A percentile compares a stretch with the other conserved stretches of the same genome.
Conservation (phyloP, 2,329 filamentous ascomycete genomes). For the Fusarium sterilihyphosum region DNA sequence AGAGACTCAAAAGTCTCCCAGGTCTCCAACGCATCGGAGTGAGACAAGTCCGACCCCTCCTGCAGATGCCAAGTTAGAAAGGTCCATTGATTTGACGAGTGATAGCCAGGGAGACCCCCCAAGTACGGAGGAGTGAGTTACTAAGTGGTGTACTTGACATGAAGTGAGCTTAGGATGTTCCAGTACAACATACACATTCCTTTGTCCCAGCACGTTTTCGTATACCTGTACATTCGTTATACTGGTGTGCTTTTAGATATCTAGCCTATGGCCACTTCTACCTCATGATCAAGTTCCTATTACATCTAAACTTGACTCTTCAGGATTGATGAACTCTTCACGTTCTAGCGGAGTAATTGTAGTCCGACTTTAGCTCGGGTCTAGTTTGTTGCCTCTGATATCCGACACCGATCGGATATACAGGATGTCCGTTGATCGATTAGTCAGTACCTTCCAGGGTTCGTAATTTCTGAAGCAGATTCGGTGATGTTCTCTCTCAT, state of each 20-base stretch:
- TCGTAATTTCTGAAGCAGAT: fast-evolving
- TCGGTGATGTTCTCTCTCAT: fast-evolving
- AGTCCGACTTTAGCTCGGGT: too few relatives aligned
- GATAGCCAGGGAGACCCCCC: not conserved
- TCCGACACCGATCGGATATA: not conserved
- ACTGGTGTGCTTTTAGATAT: not conserved
- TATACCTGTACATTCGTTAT: not conserved
- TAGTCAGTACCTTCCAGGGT: not conserved
- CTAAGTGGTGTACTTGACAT: not conserved
- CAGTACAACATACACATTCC: not conserved
- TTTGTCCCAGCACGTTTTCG: not conserved
- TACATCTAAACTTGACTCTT: fast-evolving
- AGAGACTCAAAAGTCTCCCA: not conserved
- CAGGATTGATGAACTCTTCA: not conserved
- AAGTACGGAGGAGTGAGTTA: too few relatives aligned
- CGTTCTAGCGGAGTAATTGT: not conserved
- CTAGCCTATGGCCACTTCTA: not conserved
- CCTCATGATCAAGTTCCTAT: fast-evolving
- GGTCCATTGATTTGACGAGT: not conserved
- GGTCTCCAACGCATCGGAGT: not conserved
- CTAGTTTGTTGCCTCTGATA: not conserved
- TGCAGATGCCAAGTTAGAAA: fast-evolving
- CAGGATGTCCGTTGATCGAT: not conserved
- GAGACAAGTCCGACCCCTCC: not conserved
- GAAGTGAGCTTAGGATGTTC: not conserved